Evolutionary conservation across 106 monocot genomes (phyloP).

Genomic region (Triglochin maritima): DNA sequence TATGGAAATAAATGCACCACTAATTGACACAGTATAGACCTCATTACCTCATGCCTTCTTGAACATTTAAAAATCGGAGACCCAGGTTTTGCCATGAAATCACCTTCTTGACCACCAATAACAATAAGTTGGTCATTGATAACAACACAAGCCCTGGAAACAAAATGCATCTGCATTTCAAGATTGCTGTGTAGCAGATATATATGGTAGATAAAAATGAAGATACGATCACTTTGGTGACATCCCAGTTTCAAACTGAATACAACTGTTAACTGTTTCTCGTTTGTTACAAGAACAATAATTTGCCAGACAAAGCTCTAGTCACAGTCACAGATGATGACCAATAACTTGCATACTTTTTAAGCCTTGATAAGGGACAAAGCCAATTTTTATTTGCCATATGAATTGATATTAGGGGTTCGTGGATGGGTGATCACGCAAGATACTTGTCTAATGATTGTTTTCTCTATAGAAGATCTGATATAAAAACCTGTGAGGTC

Average conservation of each 20-base stretch:
- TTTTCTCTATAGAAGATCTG: not conserved
- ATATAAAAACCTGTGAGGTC: slow-evolving; percentile 71
- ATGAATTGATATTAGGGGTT: not conserved
- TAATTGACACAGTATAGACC: not conserved
- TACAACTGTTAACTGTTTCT: not conserved
- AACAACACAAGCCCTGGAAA: slow-evolving; percentile 74
- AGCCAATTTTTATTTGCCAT: not conserved
- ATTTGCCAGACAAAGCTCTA: not conserved
- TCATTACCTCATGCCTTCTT: slow-evolving; percentile 65
- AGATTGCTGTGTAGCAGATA: not conserved
- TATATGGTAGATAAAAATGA: not conserved
- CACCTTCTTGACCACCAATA: slow-evolving; percentile 98
- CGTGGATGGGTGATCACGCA: not conserved
- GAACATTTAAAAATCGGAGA: slow-evolving; percentile 93
- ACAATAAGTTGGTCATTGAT: slow-evolving; percentile 74
- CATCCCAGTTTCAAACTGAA: not conserved
- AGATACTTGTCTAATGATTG: not conserved
- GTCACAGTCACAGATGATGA: not conserved
- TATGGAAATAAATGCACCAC: not conserved
- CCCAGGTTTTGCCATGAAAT: slow-evolving; percentile 94
- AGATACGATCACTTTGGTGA: not conserved
- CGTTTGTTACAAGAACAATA: not conserved
- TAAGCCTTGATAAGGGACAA: not conserved
- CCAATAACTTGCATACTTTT: not conserved
- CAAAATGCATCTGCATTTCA: too few species aligned